These are phyloP conservation scores for Debaryomyces sp. DNA, from an alignment of 1,139 yeast species.

Conservation along the genomic window DNA sequence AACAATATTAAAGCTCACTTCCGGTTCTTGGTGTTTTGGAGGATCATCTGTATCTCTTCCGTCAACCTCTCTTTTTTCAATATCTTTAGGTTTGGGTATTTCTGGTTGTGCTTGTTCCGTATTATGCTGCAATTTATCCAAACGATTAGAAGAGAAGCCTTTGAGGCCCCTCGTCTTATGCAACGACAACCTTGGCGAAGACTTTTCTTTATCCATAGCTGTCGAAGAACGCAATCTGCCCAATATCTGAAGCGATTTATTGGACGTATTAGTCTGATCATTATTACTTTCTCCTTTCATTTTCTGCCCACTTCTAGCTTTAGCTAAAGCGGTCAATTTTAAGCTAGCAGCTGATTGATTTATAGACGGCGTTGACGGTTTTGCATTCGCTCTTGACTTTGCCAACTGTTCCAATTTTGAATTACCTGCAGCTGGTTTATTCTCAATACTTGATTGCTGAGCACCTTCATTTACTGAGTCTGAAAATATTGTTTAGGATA, in stretches of 20 bases:
- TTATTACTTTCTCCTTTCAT: background rate
- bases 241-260: slow-evolving; percentile 25
- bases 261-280: background rate
- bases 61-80: no score
- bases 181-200: background rate
- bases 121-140: background rate
- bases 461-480: background rate
- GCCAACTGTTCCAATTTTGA: slow-evolving; percentile 26
- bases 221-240: slow-evolving; percentile 16
- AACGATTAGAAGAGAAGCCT: background rate
- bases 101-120: background rate
- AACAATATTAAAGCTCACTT: slow-evolving; percentile 14
- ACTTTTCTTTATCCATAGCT: background rate
- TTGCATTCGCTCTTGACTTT: slow-evolving; percentile 16
- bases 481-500: slow-evolving; percentile 20
- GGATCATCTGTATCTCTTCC: background rate
- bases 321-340: slow-evolving; percentile 53
- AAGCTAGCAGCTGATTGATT: slow-evolving; percentile 19
- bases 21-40: background rate
- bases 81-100: background rate
- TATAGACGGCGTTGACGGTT: background rate
- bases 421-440: background rate
- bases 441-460: background rate
- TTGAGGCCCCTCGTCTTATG: background rate
- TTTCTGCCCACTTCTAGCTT: slow-evolving; percentile 30